These are phyloP conservation scores for Quercus suber DNA, from an alignment of 306 rosid genomes.

Conservation along the genomic window DNA sequence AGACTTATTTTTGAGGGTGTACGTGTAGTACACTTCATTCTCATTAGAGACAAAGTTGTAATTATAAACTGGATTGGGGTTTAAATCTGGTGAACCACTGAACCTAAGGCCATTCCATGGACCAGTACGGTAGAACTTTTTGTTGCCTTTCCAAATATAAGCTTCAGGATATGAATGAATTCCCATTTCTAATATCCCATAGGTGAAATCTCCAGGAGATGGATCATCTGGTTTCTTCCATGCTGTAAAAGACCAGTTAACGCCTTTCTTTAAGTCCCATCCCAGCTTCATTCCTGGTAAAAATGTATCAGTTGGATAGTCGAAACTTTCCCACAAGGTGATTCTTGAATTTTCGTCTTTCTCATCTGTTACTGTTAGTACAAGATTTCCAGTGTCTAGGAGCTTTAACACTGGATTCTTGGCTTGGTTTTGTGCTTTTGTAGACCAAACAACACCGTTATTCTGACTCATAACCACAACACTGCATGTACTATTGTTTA, in stretches of 20 bases:
- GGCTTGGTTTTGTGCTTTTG: constrained; percentile 12
- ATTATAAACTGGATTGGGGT: constrained; percentile 14
- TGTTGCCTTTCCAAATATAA: constrained; percentile 18
- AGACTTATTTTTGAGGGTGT: neutral
- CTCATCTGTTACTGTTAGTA: constrained; percentile 26
- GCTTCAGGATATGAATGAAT: constrained; percentile 21
- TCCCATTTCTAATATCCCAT: constrained; percentile 15
- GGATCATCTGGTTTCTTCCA: constrained; percentile 38
- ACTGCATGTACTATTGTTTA: too few species aligned
- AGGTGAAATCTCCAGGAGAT: constrained; percentile 29
- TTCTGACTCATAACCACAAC: too few species aligned
- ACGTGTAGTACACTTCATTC: constrained; percentile 25
- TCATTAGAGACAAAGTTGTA: constrained; percentile 21
- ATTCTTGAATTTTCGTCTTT: constrained; percentile 7
- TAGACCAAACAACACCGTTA: constrained; percentile 20
- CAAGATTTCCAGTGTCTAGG: constrained; percentile 40
- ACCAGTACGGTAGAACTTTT: constrained; percentile 24
- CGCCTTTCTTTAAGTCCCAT: constrained; percentile 22
- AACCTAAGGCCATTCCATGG: constrained; percentile 39
- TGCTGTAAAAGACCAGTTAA: constrained; percentile 25
- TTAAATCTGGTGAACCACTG: constrained; percentile 19
- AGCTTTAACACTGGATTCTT: constrained; percentile 27
- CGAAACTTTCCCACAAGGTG: too few species aligned
- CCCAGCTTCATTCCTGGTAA: constrained; percentile 39
- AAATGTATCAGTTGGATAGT: neutral